Evolutionary conservation across 768 basidiomycete species (phyloP).

Genomic region (Suillus hirtellus): DNA sequence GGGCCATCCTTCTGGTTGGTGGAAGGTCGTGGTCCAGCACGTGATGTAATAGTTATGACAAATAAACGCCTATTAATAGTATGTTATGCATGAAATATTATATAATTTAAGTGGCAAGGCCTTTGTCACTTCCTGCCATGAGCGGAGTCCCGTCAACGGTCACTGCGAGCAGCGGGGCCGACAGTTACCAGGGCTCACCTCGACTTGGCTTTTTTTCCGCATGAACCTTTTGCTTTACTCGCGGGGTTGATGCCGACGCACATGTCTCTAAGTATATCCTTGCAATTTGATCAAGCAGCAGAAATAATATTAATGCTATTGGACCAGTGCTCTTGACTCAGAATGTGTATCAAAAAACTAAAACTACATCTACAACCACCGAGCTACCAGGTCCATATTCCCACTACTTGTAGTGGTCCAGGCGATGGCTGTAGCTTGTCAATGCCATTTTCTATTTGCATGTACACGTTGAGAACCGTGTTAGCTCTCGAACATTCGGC

Average conservation of each 20-base stretch:
- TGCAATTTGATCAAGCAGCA: background rate
- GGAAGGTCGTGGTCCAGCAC: background rate
- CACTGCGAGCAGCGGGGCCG: background rate
- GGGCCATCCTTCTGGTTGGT: background rate
- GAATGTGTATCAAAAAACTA: background rate
- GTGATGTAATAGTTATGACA: background rate
- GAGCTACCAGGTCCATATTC: slow-evolving; percentile 6
- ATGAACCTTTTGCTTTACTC: background rate
- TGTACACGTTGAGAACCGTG: background rate
- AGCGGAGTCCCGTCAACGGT: background rate
- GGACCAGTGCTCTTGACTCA: background rate
- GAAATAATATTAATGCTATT: background rate
- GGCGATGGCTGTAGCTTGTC: background rate
- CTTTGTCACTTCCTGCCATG: background rate
- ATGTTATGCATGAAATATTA: background rate
- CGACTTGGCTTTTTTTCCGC: background rate
- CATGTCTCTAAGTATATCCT: background rate
- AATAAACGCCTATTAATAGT: background rate
- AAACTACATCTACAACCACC: background rate
- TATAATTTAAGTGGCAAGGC: background rate
- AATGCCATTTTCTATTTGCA: background rate
- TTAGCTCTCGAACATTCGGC: background rate
- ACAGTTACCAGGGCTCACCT: background rate
- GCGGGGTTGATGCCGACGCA: background rate
- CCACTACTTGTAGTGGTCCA: background rate